phyloP scores from a whole-genome alignment of 371 early-diverging fungal species.

The Rhizomucor pusillus region DNA sequence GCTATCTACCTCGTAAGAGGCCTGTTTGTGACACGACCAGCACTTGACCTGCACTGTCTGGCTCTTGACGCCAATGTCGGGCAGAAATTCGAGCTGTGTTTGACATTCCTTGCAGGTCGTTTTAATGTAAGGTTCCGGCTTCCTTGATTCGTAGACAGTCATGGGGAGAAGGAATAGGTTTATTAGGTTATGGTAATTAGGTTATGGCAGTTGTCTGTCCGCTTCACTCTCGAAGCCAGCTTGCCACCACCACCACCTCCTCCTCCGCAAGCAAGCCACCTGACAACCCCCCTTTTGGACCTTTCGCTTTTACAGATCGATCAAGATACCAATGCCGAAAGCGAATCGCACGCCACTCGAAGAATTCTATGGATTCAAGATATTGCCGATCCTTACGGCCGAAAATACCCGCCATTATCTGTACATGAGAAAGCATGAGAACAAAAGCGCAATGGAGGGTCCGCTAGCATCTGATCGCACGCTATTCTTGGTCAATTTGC shows the following conservation, averaged over 20 bases:
- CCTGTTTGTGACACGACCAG: conserved; percentile 49
- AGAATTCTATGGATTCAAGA: conserved; percentile 55
- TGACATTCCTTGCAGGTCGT: conserved; percentile 39
- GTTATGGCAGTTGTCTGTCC: too few species aligned
- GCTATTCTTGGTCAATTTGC: conserved; percentile 79
- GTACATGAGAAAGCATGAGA: conserved; percentile 73
- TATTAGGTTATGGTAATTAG: too few species aligned
- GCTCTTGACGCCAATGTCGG: conserved; percentile 18
- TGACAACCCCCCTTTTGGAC: too few species aligned
- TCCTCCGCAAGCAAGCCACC: too few species aligned
- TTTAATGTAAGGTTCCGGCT: conserved; percentile 50
- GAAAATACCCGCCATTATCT: conserved; percentile 59
- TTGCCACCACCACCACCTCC: too few species aligned
- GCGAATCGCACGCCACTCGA: conserved; percentile 25
- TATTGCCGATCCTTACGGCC: conserved; percentile 50
- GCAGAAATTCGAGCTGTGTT: conserved; percentile 38
- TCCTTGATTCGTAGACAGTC: conserved; percentile 29
- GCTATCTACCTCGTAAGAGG: conserved; percentile 47
- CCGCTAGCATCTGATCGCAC: conserved; percentile 67
- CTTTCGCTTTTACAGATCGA: too few species aligned
- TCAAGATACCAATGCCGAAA: conserved; percentile 3
- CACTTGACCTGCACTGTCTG: conserved; percentile 47
- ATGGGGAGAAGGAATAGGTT: too few species aligned
- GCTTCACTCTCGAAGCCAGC: too few species aligned
- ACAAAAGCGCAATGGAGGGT: conserved; percentile 41